Evolutionary conservation across 495 filamentous ascomycete species (phyloP).

Genomic region (Hyaloscypha hepaticicola): DNA sequence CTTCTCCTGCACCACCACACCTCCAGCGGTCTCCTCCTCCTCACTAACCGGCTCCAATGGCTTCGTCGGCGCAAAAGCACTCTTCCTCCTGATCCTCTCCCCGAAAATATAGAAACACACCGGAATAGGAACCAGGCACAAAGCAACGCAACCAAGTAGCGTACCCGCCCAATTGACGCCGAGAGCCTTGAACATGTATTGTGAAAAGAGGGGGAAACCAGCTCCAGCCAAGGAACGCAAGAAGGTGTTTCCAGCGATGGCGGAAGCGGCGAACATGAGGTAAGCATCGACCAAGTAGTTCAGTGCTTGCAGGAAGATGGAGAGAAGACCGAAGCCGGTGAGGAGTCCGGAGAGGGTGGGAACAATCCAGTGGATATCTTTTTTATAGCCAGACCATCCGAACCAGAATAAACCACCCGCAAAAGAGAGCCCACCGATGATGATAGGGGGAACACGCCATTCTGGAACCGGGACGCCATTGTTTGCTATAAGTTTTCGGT

Average conservation of each 20-base stretch:
- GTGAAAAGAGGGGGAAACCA: slow-evolving; percentile 78
- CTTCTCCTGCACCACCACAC: neutral
- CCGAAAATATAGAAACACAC: slow-evolving; percentile 65
- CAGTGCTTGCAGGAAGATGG: slow-evolving; percentile 80
- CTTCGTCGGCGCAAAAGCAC: slow-evolving; percentile 63
- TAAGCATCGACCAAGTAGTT: slow-evolving; percentile 90
- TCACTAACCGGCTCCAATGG: slow-evolving; percentile 18
- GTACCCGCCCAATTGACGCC: slow-evolving; percentile 78
- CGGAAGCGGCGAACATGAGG: slow-evolving; percentile 84
- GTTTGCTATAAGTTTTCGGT: slow-evolving; percentile 68
- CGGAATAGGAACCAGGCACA: slow-evolving; percentile 70
- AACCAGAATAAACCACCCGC: slow-evolving; percentile 83
- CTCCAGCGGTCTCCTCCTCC: slow-evolving; percentile 18
- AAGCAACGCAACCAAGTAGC: slow-evolving; percentile 71
- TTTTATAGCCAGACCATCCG: slow-evolving; percentile 70
- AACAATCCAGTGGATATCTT: slow-evolving; percentile 75
- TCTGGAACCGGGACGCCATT: slow-evolving; percentile 74
- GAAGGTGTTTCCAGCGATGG: slow-evolving; percentile 88
- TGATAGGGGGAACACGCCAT: slow-evolving; percentile 80
- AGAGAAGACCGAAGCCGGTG: slow-evolving; percentile 61
- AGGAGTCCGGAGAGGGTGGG: slow-evolving; percentile 69
- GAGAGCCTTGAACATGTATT: slow-evolving; percentile 76
- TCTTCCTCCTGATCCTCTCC: slow-evolving; percentile 60
- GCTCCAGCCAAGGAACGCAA: slow-evolving; percentile 74
- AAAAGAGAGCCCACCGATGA: slow-evolving; percentile 73